Evolutionary conservation across 192 early-diverging fungal genomes (phyloP), one percentile per base, ranked within the genome.

Genomic region (Linnemannia elongata): DNA sequence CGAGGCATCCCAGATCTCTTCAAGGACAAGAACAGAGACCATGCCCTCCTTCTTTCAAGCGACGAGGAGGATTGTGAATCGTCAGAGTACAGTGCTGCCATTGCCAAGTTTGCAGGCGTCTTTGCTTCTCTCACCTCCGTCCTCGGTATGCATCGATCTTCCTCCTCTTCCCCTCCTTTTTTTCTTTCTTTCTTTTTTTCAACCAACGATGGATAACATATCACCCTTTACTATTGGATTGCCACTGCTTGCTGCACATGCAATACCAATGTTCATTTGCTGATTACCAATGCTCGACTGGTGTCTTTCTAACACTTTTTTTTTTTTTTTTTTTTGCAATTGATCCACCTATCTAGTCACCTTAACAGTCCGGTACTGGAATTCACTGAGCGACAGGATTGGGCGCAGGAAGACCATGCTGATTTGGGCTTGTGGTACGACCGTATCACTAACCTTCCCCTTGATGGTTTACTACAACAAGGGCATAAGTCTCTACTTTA

Each of bases 31-130:
- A 66, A 77, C 71, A 73, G n/a, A 30, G 44, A 27, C 55, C 10
- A 35, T 39, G 8, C 17, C 39, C 1, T 4, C 20, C 35, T 22
- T 27, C 39, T 22, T 27, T 30, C 24, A 7, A 45, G 36, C 24
- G 47, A 44, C 5, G 41, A 63, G 12, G 33, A 44, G 42, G 77
- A 33, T 15, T 86, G 84, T 18, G 73, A 86, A 35, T 81, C 84
- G 39, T 60, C 79, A 13, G 79, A 86, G 71, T 86, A 86, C 39
- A 86, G 84, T n/a, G 79, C 79, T 9, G 84, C 84, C 12, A 80
- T 86, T 54, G 78, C 84, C 18, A 80, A 86, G 55, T 86, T 86
- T 49, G 3, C 38, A 22, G 79, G 84, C 42, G 80, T 86, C 22
- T 10, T 45, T 35, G 44, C 42, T 54, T 77, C 79, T 2, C 17